These are phyloP conservation scores for Bretschneidera sinensis DNA, from an alignment of 345 rosid species.

Conservation along the genomic window DNA sequence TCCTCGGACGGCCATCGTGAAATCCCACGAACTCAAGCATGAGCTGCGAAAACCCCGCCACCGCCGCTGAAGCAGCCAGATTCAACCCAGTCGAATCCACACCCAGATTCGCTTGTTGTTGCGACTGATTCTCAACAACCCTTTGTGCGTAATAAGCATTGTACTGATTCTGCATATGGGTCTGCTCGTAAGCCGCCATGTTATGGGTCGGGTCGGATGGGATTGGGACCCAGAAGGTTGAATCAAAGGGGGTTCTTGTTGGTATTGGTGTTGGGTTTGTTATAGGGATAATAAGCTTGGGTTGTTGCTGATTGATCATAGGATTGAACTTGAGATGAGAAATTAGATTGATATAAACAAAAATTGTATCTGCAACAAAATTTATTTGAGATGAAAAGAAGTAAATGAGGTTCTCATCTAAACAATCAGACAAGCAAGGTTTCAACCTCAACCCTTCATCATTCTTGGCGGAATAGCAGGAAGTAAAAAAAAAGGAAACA, in stretches of 20 bases:
- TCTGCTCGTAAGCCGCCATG: neutral
- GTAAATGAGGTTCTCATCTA: too few species aligned
- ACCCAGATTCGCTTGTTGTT: slow-evolving; percentile 1
- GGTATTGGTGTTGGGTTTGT: slow-evolving; percentile 7
- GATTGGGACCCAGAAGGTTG: slow-evolving; percentile 25
- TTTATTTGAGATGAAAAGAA: too few species aligned
- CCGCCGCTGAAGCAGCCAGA: neutral
- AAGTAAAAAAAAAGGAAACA: too few species aligned
- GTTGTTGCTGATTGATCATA: slow-evolving; percentile 5
- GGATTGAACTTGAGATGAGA: neutral
- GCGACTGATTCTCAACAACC: slow-evolving; percentile 6
- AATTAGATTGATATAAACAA: too few species aligned
- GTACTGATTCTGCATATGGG: slow-evolving; percentile 5
- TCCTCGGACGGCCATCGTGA: too few species aligned
- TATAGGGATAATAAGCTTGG: slow-evolving; percentile 16
- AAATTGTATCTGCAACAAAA: too few species aligned
- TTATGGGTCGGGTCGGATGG: neutral
- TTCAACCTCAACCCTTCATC: too few species aligned
- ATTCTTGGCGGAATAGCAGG: too few species aligned
- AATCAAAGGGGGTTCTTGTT: slow-evolving; percentile 20
- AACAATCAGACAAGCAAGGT: too few species aligned
- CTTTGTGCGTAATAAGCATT: slow-evolving; percentile 4
- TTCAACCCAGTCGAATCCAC: too few species aligned
- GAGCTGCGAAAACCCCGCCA: neutral
- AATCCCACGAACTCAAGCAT: too few species aligned